A percentile compares a stretch with the other conserved stretches of the same genome.
These are phyloP conservation scores for Penicillium sp. DNA, from an alignment of 2,329 filamentous ascomycete species.

Conservation along the genomic window DNA sequence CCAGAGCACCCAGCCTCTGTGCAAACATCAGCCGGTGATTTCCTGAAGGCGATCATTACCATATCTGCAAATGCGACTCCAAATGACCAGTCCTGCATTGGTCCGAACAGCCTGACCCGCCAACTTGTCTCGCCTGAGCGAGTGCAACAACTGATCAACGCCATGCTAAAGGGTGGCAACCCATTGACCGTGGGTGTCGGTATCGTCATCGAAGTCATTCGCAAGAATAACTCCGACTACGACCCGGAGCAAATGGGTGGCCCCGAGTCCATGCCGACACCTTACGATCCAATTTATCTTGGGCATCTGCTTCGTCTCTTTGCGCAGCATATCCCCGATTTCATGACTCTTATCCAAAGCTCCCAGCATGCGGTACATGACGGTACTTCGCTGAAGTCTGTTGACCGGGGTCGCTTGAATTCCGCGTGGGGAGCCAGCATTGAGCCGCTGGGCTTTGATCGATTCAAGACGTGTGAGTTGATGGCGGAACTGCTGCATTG, in stretches of 20 bases:
- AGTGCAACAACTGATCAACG: constrained; percentile 79
- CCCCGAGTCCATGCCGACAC: constrained; percentile 76
- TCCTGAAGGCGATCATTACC: constrained; percentile 97
- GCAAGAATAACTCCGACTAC: constrained; percentile 99
- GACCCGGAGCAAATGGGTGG: constrained; percentile 88
- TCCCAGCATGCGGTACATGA: constrained; percentile 63
- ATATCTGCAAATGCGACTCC: constrained; percentile 98
- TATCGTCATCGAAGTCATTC: constrained; percentile 96
- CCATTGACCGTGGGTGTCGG: constrained; percentile 94
- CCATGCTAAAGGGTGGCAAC: constrained; percentile 93
- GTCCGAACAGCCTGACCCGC: constrained; percentile 92
- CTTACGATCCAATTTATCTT: constrained; percentile 91
- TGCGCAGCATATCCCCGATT: constrained; percentile 86
- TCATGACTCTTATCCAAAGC: constrained; percentile 87
- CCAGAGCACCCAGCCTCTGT: constrained; percentile 85
- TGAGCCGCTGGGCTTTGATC: constrained; percentile 92
- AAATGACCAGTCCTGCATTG: constrained; percentile 98
- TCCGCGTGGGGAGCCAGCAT: constrained; percentile 91
- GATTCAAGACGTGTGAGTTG: constrained; percentile 97
- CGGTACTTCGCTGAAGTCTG: constrained; percentile 60
- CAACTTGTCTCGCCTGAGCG: constrained; percentile 88
- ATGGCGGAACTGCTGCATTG: constrained; percentile 98
- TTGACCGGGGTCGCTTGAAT: constrained; percentile 73
- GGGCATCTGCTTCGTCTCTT: constrained; percentile 88
- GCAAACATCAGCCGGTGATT: constrained; percentile 95